Base-by-base conservation (phyloP, 805 yeast genomes). In the Cephaloascus fragrans region DNA sequence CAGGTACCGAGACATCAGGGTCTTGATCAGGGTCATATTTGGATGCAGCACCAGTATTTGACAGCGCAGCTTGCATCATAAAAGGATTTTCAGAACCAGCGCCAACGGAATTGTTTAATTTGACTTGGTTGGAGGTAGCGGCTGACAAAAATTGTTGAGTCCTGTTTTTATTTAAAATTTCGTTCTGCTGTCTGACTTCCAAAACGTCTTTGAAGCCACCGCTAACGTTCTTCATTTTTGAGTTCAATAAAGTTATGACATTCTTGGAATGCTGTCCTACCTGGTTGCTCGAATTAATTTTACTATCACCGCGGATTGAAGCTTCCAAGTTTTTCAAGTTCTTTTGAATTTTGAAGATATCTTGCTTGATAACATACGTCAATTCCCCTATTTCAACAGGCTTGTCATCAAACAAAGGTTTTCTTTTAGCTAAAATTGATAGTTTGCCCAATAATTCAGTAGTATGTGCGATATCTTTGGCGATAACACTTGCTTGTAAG, bases 371-470 rank as follows among this genome's bases (percentile, higher is more conserved):
- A 33, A 88, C 81, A 48, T 80, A 84, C 0, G 98, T 89, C 46
- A 93, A 67, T 57, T 93, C 96, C 17, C 89, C 85, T 45, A 93
- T 86, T 54, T 93, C 97, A 14, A 86, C 80, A 1, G 97, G 97
- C 47, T 83, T 80, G 59, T 93, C 98, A 53, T 89, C 96, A 47
- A 93, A 86, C 54, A 90, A 61, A 16, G 96, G 95, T 55, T 88
- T 89, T 49, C 88, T 70, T 57, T 83, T 87, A 3, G 98, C 97
- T 46, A 93, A 61, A 47, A 71, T 66, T 2, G 97, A 96, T 39
- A 93, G 67, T 50, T 87, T 80, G 31, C 83, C 77, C 40, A 93
- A 66, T 48, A 88, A 67, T 39, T 77, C 86, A 4, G 96, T 89
- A 10, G 90, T 86, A 39, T 78, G 80, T 9, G 89, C 82, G 38